Conservation (phyloP, 2,329 filamentous ascomycete species). For the Ophiostoma australiae region DNA sequence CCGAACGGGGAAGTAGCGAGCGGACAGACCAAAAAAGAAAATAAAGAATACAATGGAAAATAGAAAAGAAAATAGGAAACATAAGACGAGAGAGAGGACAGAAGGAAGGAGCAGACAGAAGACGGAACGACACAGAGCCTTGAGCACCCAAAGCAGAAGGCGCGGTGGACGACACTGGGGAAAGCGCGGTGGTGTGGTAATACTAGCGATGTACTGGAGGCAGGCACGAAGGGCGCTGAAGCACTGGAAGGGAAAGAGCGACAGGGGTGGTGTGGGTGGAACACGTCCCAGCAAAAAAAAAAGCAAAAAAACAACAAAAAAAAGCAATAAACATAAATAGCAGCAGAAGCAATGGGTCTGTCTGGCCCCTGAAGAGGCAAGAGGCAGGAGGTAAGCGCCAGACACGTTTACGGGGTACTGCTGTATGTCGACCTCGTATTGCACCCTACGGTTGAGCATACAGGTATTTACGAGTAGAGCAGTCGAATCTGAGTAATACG, state of each 20-base stretch:
- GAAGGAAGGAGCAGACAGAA: neutral
- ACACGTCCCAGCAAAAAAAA: neutral
- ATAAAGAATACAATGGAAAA: slow-evolving; percentile 1
- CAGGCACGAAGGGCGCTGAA: neutral
- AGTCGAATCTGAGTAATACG: no score
- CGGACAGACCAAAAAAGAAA: slow-evolving; percentile 14
- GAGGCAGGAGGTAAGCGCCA: neutral
- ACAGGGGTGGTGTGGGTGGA: slow-evolving; percentile 11
- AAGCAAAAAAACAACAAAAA: neutral
- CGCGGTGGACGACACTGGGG: neutral
- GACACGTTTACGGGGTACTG: neutral
- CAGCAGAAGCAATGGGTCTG: neutral
- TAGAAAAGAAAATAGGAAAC: neutral
- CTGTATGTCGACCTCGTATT: neutral
- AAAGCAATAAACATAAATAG: neutral
- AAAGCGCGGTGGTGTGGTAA: slow-evolving; percentile 4
- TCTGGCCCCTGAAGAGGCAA: slow-evolving; percentile 1
- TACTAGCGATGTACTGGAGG: neutral
- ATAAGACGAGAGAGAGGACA: neutral
- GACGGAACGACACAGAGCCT: neutral
- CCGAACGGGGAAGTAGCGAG: slow-evolving; percentile 13
- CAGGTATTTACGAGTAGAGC: neutral
- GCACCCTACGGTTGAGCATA: neutral
- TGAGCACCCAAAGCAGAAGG: neutral
- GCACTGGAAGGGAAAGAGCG: slow-evolving; percentile 4